Evolutionary conservation across 352 stramenopile genomes (phyloP), one percentile per base, ranked within the genome.

Genomic region (Globisporangium nodosum): DNA sequence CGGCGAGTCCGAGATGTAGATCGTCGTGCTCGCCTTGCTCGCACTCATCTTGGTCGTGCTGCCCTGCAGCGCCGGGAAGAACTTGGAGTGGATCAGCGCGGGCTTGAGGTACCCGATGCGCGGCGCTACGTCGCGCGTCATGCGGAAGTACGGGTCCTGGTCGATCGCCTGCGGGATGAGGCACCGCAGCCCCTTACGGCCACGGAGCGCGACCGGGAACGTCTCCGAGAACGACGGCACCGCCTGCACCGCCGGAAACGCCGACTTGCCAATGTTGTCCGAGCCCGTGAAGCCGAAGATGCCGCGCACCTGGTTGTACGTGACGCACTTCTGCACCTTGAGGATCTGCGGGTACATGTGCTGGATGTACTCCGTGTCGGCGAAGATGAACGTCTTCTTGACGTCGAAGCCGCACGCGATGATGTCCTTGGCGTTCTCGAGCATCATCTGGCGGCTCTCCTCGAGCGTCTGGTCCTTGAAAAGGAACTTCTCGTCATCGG

Each of bases 401-500:
- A 88, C 71, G 69, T 98, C 87, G 61, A 98, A 98, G 45, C 92
- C 93, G 68, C 96, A 99, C 1, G 97, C 97, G 64, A 99, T 99
- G 69, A 99, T 99, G 78, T 99, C 98, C 68, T 99, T 99, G 49
- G 96, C 96, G 83, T 99, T 99, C 72, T 99, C 96, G 60, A 93
- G 96, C 52, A 96, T 98, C 71, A 99, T 94, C 33, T 85, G 64
- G 51, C 96, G 82, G 61, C 81, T 92, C 65, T 96, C 81, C 57
- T 88, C 85, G 24, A 96, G 71, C 56, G 87, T 94, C 65, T 96
- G 84, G 63, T 98, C 95, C 78, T 99, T 99, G 79, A 99, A 99
- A 11, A 99, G 69, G 65, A 99, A 99, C 78, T 99, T 99, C 71
- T 99, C 97, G 73, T 99, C 98, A 71, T 99, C 98, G 5, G 98